A percentile compares a stretch with the other conserved stretches of the same genome.
Conservation (phyloP, 192 early-diverging fungal genomes). For the Coemansia javaensis region DNA sequence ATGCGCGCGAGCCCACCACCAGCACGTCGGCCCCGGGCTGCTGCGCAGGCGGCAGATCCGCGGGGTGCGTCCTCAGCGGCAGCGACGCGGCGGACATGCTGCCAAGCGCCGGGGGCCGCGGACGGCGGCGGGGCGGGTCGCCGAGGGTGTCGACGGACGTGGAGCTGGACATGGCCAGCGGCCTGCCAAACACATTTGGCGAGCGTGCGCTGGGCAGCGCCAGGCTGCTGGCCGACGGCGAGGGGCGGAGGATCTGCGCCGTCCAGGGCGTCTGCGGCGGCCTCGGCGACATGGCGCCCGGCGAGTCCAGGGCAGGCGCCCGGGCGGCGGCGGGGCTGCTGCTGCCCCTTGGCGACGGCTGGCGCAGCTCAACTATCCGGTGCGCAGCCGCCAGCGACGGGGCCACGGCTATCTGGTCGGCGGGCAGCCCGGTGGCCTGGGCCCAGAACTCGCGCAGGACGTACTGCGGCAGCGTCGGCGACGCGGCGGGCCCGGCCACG, state of each 20-base stretch:
- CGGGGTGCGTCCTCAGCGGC: constrained; percentile 11
- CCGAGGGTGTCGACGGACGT: constrained; percentile 31
- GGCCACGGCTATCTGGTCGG: constrained; percentile 32
- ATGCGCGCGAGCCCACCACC: constrained; percentile 35
- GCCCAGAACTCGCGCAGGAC: constrained; percentile 45
- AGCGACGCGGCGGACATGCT: constrained; percentile 25
- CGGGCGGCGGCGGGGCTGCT: too few species aligned
- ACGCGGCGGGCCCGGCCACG: constrained; percentile 26
- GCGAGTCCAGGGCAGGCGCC: constrained; percentile 12
- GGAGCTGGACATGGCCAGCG: constrained; percentile 13
- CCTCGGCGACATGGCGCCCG: constrained; percentile 15
- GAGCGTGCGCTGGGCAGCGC: constrained; percentile 7
- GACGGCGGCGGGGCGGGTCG: constrained; percentile 20
- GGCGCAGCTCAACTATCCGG: constrained; percentile 19
- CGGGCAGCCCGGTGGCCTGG: constrained; percentile 21
- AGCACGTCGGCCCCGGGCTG: constrained; percentile 19
- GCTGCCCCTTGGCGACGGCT: too few species aligned
- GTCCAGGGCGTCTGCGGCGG: constrained; percentile 8
- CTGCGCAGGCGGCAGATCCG: constrained; percentile 6
- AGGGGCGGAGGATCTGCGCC: constrained; percentile 11
- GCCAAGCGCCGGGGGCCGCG: constrained; percentile 18
- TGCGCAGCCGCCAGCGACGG: constrained; percentile 33
- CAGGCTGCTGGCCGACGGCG: constrained; percentile 21
- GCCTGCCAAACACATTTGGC: constrained; percentile 15
- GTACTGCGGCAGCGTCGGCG: constrained; percentile 33